A percentile compares a stretch with the other conserved stretches of the same genome.
These are phyloP conservation scores for Fusarium duplospermum DNA, from an alignment of 2,329 filamentous ascomycete genomes.

Conservation along the genomic window DNA sequence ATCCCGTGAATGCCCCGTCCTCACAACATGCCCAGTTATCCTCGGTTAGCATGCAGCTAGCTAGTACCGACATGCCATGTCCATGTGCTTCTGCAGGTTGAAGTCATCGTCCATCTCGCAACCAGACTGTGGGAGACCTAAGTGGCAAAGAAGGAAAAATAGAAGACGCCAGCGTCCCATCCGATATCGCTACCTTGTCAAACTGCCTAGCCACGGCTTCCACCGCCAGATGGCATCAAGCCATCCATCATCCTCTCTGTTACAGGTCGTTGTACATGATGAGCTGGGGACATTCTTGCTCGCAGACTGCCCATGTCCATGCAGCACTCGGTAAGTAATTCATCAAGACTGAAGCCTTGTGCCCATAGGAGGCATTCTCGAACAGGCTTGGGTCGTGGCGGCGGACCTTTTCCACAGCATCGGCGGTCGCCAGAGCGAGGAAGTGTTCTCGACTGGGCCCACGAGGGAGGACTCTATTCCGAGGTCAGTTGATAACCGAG, in stretches of 20 bases:
- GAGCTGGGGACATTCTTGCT: conserved; percentile 48
- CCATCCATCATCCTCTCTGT: conserved; percentile 22
- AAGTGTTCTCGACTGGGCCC: conserved; percentile 62
- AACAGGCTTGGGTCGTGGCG: conserved; percentile 49
- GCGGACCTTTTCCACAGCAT: conserved; percentile 62
- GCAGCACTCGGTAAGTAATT: conserved; percentile 52
- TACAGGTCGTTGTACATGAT: conserved; percentile 53
- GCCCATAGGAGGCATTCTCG: conserved; percentile 52
- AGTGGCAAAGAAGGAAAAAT: conserved; percentile 7
- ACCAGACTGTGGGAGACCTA: not conserved
- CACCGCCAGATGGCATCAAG: conserved; percentile 5
- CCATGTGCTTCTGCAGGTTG: conserved; percentile 21
- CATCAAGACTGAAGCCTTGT: conserved; percentile 47
- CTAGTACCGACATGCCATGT: conserved; percentile 13
- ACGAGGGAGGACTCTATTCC: conserved; percentile 46
- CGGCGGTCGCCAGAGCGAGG: conserved; percentile 66
- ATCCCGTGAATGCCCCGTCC: conserved; percentile 29
- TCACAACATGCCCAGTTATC: conserved; percentile 27
- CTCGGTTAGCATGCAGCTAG: conserved; percentile 35
- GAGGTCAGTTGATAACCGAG: conserved; percentile 37
- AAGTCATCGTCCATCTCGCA: conserved; percentile 14
- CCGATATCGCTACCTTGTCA: conserved; percentile 18
- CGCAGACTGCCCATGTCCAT: conserved; percentile 53
- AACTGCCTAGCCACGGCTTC: not conserved
- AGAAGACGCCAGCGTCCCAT: conserved; percentile 9